Evolutionary conservation across 768 basidiomycete species (phyloP), one percentile per base, ranked within the genome.

Genomic region (Cystobasidium onofrii): DNA sequence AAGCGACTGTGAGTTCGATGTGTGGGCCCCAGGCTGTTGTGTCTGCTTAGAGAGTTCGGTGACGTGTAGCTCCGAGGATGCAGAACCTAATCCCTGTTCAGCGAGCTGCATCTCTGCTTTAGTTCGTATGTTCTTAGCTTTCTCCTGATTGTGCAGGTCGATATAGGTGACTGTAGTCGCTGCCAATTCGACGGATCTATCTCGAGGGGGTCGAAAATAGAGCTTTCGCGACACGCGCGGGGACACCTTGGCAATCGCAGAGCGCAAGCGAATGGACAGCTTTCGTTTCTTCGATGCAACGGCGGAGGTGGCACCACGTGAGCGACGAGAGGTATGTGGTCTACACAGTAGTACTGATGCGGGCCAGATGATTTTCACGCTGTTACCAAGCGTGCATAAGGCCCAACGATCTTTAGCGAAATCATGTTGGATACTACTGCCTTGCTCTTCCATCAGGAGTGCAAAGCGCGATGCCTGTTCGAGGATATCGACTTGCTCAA

Each of bases 121-220:
- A 76, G 91, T 90, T 6, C 89, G 84, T 31, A 43, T 29, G 80
- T 92, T 90, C 72, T 84, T 84, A 74, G 92, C 91, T 20, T 91
- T 84, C 77, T 92, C 91, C 75, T 86, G 86, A 1, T 87, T 87
- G 4, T 91, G 85, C 10, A 85, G 85, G 71, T 92, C 91, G 6
- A 92, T 88, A 77, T 89, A 91, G 1, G 83, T 83, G 34, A 86
- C 86, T 6, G 65, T 50, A 4, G 29, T 34, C 4, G 12, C 25
- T 29, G 33, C 57, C 17, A 60, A 20, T 7, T 60, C 33, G 18
- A 20, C n/a, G 18, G 9, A 15, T 60, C 29, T 60, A 29, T 25
- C 33, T 2, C 17, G 57, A 27, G 25, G 6, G 31, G 57, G 33
- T 23, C 23, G 57, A 29, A 60, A 60, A 23, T 29, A 60, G 13